Percentiles rank a stretch among this genome's conserved stretches.
Conservation (phyloP, 2,329 filamentous ascomycete species). For the Amauroascus niger region DNA sequence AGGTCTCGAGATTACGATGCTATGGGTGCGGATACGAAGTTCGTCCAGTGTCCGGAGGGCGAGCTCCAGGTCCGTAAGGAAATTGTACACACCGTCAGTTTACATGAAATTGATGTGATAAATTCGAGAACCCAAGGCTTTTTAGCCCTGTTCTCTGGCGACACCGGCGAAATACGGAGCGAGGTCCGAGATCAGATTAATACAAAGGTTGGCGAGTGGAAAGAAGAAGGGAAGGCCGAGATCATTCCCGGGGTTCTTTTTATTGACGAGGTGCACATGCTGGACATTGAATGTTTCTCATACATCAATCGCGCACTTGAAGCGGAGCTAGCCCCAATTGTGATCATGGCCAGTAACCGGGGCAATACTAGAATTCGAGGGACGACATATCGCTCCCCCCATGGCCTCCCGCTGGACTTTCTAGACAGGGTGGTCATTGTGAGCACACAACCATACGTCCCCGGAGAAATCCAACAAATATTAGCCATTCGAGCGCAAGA, state of each 20-base stretch:
- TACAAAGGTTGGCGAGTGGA: slow-evolving; percentile 97
- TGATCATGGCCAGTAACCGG: slow-evolving; percentile 98
- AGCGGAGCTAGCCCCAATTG: slow-evolving; percentile 86
- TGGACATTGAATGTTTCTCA: slow-evolving; percentile 97
- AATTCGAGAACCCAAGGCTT: slow-evolving; percentile 99
- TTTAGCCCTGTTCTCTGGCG: slow-evolving; percentile 89
- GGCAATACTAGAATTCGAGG: slow-evolving; percentile 85
- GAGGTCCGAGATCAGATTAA: slow-evolving; percentile 99
- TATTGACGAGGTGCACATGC: slow-evolving; percentile 99
- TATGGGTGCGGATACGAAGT: slow-evolving; percentile 97
- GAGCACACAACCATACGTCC: slow-evolving; percentile 74
- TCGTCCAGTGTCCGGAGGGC: slow-evolving; percentile 92
- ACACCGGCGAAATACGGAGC: slow-evolving; percentile 94
- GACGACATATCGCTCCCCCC: slow-evolving; percentile 84
- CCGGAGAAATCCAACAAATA: slow-evolving; percentile 85
- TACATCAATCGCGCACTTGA: slow-evolving; percentile 97
- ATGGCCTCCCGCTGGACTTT: slow-evolving; percentile 91
- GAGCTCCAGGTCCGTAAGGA: slow-evolving; percentile 96
- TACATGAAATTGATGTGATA: slow-evolving; percentile 99
- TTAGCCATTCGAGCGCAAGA: slow-evolving; percentile 86
- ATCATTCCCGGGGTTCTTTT: slow-evolving; percentile 96
- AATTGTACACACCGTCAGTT: slow-evolving; percentile 88
- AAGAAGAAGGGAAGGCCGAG: slow-evolving; percentile 96
- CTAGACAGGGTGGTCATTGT: slow-evolving; percentile 93
- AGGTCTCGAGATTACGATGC: slow-evolving; percentile 96